Evolutionary conservation across 176 grass and related monocot species (phyloP), one percentile per base, ranked within the genome.

Genomic region (Triticum aestivum): DNA sequence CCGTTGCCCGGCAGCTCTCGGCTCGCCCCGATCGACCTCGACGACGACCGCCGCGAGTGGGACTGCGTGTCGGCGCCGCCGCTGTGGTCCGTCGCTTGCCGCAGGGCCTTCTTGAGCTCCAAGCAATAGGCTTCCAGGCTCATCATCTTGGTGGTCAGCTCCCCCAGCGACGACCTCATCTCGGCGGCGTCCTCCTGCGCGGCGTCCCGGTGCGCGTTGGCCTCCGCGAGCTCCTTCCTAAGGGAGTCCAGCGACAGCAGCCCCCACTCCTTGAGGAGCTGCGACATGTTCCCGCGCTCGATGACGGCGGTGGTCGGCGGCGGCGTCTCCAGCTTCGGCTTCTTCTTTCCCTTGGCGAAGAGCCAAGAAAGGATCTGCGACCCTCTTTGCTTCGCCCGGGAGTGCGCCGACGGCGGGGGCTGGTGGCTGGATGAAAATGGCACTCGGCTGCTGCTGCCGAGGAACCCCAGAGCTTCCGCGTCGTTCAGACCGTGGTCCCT

Each of bases 241-340:
- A 95, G 70, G 1, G 93, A 94, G 61, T 98, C 93, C 2, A 94
- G 86, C 2, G 96, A 98, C 21, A 98, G 87, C 35, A 90, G 70
- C 0, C 93, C 96, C 90, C 91, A 95, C 78, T 98, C 93, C 34
- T 92, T 98, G 70, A 98, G 88, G 13, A 94, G 85, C 69, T 88
- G 96, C 39, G 96, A 91, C 91, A 91, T 89, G 87, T 99, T 91
- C 65, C 91, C 90, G 8, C 87, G 78, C 21, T 92, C 92, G 49
- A 92, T 86, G 42, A 83, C 85, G 13, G 81, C 91, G 47, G 79
- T 68, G 7, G 75, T 88, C 64, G 92, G 89, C 44, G 89, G 85
- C 21, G 88, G 85, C 34, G 78, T 88, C 58, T 89, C 85, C 47
- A 89, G 82, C 70, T 85, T 92, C 3, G 71, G 6, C 80, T 94